Evolutionary conservation across 1,284 basidiomycete genomes (phyloP), one percentile per base, ranked within the genome.

Genomic region (Xanthoconium separans): DNA sequence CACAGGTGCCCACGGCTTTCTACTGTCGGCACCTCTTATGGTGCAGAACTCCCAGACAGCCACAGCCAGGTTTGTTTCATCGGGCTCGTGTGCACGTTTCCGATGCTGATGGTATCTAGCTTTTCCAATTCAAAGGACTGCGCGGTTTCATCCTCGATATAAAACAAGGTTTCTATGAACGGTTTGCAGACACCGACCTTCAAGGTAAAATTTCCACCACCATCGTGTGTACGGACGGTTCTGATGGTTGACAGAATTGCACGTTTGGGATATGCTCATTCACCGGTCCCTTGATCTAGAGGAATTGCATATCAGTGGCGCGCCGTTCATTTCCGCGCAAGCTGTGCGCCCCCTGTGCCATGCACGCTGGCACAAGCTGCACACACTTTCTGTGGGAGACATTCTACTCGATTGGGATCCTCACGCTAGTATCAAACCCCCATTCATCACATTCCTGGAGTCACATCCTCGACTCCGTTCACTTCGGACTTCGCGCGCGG

Each of bases 191-290:
- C 41, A 65, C 74, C 31, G 79, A 80, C 51, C 67, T 80, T 37
- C 79, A 81, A 66, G 84, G 85, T 84, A 56, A 27, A 27, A 58
- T 75, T 68, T 34, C 7, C 27, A 30, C 43, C 15, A 24, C 39
- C 15, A 18, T 6, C 34, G 43, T 33, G n/a, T 43, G 3, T 30
- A 39, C 20, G n/a, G 47, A 40, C n/a, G 6, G 24, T 42, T 31
- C 47, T 56, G 16, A 64, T 43, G 11, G 2, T 13, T 41, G 6
- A 20, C 29, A 73, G 68, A 61, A n/a, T 51, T 63, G 34, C 56
- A 33, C 7, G 68, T 89, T 43, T 86, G 84, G 83, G 76, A 82
- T 55, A 87, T 89, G 87, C 76, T 89, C 50, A 78, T 81, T 51
- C 69, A 73, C 22, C 77, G 76, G 31, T 85, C 82, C 61, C 84